Percentiles rank a stretch among this genome's conserved stretches.
Evolutionary conservation across 2,329 filamentous ascomycete genomes (phyloP).

Genomic region (Thelonectria rubi): DNA sequence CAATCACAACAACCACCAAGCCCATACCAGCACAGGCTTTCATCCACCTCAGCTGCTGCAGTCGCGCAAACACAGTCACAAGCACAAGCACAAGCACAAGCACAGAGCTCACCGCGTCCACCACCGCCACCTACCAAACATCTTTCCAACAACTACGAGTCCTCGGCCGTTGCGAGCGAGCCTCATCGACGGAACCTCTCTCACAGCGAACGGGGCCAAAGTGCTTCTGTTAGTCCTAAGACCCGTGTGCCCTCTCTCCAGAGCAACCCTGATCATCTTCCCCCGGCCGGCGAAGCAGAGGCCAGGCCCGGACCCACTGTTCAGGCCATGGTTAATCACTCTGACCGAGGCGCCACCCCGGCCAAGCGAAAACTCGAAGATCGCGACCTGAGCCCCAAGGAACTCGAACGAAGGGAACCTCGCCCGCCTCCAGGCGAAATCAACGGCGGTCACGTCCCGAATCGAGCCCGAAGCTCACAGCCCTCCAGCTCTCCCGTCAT

Average conservation of each 20-base stretch:
- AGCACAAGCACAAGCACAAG: slow-evolving; percentile 43
- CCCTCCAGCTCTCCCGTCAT: slow-evolving; percentile 45
- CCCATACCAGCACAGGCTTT: slow-evolving; percentile 65
- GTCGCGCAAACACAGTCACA: slow-evolving; percentile 44
- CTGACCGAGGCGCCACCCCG: slow-evolving; percentile 48
- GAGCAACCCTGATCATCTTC: slow-evolving; percentile 51
- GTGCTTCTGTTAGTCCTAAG: slow-evolving; percentile 81
- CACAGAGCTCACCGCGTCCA: slow-evolving; percentile 49
- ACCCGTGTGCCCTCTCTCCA: slow-evolving; percentile 67
- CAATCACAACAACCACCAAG: slow-evolving; percentile 58
- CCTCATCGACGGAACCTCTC: slow-evolving; percentile 61
- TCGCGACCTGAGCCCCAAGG: slow-evolving; percentile 56
- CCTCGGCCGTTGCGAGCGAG: slow-evolving; percentile 46
- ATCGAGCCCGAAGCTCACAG: slow-evolving; percentile 36
- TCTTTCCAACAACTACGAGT: slow-evolving; percentile 57
- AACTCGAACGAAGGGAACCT: slow-evolving; percentile 59
- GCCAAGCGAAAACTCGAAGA: slow-evolving; percentile 54
- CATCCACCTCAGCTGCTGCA: slow-evolving; percentile 43
- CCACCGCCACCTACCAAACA: slow-evolving; percentile 51
- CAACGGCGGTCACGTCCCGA: slow-evolving; percentile 51
- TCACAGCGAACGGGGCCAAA: slow-evolving; percentile 72
- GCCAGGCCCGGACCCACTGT: slow-evolving; percentile 35
- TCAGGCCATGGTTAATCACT: slow-evolving; percentile 44
- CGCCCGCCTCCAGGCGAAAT: slow-evolving; percentile 60
- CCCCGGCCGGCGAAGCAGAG: slow-evolving; percentile 41